These are phyloP conservation scores for Anthostomella pinea DNA, from an alignment of 2,329 filamentous ascomycete genomes.

Conservation along the genomic window DNA sequence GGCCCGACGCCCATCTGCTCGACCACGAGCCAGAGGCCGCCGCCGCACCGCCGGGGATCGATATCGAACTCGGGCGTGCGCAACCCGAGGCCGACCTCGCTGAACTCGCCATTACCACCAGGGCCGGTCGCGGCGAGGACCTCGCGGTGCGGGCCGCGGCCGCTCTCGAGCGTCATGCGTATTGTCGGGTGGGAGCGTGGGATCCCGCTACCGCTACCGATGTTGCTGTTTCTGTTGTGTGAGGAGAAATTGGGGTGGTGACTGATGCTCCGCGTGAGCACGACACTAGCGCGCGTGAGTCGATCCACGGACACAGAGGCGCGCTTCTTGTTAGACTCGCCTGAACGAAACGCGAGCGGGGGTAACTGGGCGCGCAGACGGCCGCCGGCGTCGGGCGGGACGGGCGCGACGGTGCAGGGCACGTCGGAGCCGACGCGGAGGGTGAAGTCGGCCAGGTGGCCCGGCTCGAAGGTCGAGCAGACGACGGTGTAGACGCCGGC, in stretches of 20 bases:
- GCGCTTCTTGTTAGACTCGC: slow-evolving; percentile 36
- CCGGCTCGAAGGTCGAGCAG: slow-evolving; percentile 84
- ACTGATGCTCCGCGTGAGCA: slow-evolving; percentile 40
- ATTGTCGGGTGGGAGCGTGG: slow-evolving; percentile 42
- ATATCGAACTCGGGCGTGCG: slow-evolving; percentile 74
- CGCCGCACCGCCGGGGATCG: slow-evolving; percentile 56
- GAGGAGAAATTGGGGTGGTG: too few species aligned
- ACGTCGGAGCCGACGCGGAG: slow-evolving; percentile 68
- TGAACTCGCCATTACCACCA: slow-evolving; percentile 61
- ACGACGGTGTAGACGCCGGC: slow-evolving; percentile 81
- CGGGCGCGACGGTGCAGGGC: slow-evolving; percentile 53
- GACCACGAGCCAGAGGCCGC: slow-evolving; percentile 71
- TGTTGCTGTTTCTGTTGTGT: slow-evolving; percentile 9
- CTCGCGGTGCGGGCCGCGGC: slow-evolving; percentile 65
- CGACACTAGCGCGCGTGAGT: slow-evolving; percentile 60
- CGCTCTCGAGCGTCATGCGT: slow-evolving; percentile 69
- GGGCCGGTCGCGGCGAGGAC: slow-evolving; percentile 62
- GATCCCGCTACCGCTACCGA: slow-evolving; percentile 24
- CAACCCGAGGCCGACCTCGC: slow-evolving; percentile 59
- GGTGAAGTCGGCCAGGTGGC: slow-evolving; percentile 70
- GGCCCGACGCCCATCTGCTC: slow-evolving; percentile 68
- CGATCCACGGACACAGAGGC: slow-evolving; percentile 39
- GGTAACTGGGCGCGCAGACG: slow-evolving; percentile 60
- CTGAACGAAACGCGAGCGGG: slow-evolving; percentile 44
- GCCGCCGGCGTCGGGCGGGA: slow-evolving; percentile 74